A percentile compares a stretch with the other conserved stretches of the same genome.
Evolutionary conservation across 257 asterid genomes (phyloP).

Genomic region (Apocynum venetum): DNA sequence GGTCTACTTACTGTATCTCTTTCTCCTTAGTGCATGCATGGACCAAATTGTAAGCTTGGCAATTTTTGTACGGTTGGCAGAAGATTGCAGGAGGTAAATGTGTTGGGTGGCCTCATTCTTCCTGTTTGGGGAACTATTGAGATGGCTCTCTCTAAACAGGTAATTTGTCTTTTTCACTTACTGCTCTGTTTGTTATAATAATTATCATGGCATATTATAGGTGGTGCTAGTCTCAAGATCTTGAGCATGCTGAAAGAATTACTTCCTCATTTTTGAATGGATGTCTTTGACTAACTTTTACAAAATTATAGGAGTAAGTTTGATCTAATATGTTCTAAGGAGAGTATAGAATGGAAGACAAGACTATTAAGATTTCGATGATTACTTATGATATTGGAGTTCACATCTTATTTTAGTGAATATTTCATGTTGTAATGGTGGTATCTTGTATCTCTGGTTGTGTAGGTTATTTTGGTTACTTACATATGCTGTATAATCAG

Average conservation of each 20-base stretch:
- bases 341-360: neutral
- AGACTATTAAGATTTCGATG: neutral
- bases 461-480: neutral
- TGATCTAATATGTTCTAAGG: neutral
- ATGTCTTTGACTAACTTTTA: neutral
- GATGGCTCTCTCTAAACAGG: constrained; percentile 95
- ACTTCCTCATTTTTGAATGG: neutral
- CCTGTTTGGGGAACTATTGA: constrained; percentile 97
- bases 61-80: constrained; percentile 84
- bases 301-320: neutral
- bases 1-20: constrained; percentile 31
- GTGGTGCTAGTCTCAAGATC: neutral
- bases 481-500: neutral
- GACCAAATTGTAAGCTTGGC: constrained; percentile 84
- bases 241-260: neutral
- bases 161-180: constrained; percentile 17
- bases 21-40: constrained; percentile 90
- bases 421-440: neutral
- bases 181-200: constrained; percentile 4
- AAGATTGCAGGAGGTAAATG: constrained; percentile 91
- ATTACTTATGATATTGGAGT: neutral
- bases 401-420: too few species aligned
- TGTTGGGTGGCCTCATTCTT: constrained; percentile 94
- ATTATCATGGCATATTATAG: neutral
- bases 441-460: neutral